Percentiles rank a stretch among this genome's conserved stretches.
Evolutionary conservation across 192 early-diverging fungal genomes (phyloP).

Genomic region (Phycomyces nitens): DNA sequence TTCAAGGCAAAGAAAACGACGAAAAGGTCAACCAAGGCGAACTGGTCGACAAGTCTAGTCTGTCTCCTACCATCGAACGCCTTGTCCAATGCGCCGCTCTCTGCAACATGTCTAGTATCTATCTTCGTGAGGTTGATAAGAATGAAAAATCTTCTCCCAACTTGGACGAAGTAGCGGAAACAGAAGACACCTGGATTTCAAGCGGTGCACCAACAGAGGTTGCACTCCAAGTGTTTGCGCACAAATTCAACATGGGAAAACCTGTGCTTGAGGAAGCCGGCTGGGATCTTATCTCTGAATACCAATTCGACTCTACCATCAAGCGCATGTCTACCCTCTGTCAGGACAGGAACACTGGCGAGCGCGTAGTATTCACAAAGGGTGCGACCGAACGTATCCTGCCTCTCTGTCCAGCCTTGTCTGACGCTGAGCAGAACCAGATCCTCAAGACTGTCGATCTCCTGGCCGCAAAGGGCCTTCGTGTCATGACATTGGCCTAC

Average conservation of each 20-base stretch:
- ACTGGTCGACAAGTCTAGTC: constrained; percentile 3
- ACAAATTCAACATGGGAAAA: constrained; percentile 74
- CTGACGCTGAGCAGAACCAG: constrained; percentile 31
- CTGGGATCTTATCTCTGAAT: constrained; percentile 57
- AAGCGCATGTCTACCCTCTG: constrained; percentile 92
- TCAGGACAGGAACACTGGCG: constrained; percentile 17
- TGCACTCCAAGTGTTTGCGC: constrained; percentile 81
- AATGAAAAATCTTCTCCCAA: background rate
- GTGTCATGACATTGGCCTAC: constrained; percentile 85
- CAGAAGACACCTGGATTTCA: constrained; percentile 61
- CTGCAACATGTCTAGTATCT: constrained; percentile 81
- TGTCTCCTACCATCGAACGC: constrained; percentile 20
- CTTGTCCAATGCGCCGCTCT: constrained; percentile 64
- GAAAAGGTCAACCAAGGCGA: background rate
- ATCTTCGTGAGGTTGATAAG: constrained; percentile 21
- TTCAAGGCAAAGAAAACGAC: background rate
- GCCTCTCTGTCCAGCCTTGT: constrained; percentile 54
- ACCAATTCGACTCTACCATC: constrained; percentile 68
- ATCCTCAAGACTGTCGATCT: constrained; percentile 57
- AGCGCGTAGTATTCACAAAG: constrained; percentile 67
- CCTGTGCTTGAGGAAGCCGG: constrained; percentile 52
- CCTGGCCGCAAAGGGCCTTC: constrained; percentile 73
- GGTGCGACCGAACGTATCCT: constrained; percentile 90
- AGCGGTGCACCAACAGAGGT: constrained; percentile 94
- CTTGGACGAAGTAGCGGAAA: background rate